Conservation (phyloP, 2,329 filamentous ascomycete genomes). For the Cladosporium sphaerospermum region DNA sequence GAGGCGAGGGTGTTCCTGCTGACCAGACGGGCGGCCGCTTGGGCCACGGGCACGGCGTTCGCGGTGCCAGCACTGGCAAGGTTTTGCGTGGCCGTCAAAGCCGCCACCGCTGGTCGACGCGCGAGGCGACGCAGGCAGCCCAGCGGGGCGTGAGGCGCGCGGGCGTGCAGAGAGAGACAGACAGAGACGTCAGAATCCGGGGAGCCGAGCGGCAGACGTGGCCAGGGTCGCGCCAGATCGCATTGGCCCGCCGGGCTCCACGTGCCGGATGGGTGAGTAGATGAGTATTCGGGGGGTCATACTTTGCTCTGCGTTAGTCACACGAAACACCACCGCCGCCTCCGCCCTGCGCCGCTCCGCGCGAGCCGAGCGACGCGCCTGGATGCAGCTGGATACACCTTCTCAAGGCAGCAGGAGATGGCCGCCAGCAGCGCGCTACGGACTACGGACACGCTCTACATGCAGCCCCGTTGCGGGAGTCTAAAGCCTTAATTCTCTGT, state of each 20-base stretch:
- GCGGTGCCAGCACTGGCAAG: background rate
- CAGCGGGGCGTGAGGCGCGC: background rate
- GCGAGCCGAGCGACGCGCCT: background rate
- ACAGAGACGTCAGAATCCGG: conserved; percentile 6
- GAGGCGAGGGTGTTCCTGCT: background rate
- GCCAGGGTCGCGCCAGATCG: background rate
- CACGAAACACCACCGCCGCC: background rate
- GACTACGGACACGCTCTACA: background rate
- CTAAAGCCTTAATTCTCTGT: too few species aligned
- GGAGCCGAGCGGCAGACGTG: conserved; percentile 3
- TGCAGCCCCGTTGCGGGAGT: too few species aligned
- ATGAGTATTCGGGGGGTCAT: conserved; percentile 1
- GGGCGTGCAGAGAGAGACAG: background rate
- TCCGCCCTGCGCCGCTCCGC: background rate
- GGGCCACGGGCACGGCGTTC: background rate
- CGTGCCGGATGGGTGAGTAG: background rate
- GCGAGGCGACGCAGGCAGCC: background rate
- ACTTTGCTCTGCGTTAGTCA: conserved; percentile 2
- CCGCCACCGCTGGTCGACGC: background rate
- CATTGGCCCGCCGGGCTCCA: conserved; percentile 5
- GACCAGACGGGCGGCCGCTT: conserved; percentile 7
- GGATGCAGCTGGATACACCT: background rate
- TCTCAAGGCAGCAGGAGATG: background rate
- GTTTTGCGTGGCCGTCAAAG: background rate
- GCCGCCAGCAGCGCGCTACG: background rate